A percentile compares a stretch with the other conserved stretches of the same genome.
phyloP scores from a whole-genome alignment of 176 grass and related monocot genomes.

The Oryza punctata region DNA sequence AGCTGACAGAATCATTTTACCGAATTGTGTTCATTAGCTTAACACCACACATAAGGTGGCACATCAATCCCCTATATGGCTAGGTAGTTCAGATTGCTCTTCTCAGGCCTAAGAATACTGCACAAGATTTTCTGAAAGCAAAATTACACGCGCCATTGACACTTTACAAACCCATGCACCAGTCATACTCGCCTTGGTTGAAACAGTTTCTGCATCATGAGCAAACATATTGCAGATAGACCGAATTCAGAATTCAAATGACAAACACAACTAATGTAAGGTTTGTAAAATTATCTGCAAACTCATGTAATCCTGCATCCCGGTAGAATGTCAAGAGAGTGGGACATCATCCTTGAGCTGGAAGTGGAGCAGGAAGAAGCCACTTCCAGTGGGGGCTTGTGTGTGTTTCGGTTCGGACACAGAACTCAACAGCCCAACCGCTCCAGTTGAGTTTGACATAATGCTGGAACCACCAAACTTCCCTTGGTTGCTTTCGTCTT shows the following conservation, averaged over 20 bases:
- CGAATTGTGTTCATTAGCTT: constrained; percentile 12
- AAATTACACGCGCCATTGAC: not conserved
- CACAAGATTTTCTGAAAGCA: not conserved
- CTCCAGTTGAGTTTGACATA: constrained; percentile 23
- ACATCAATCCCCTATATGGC: not conserved
- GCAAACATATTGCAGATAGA: not conserved
- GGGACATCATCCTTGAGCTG: not conserved
- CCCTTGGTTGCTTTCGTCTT: not conserved
- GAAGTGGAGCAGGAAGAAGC: constrained; percentile 11
- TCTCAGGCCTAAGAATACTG: not conserved
- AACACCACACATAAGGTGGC: constrained; percentile 6
- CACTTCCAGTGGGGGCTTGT: constrained; percentile 6
- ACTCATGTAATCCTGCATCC: not conserved
- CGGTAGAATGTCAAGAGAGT: not conserved
- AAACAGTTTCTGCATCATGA: not conserved
- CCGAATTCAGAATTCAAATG: not conserved
- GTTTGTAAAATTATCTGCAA: not conserved
- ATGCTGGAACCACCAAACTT: constrained; percentile 28
- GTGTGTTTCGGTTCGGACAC: constrained; percentile 12
- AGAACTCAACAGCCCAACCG: constrained; percentile 44
- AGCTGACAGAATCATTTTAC: constrained; percentile 27
- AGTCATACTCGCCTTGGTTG: not conserved
- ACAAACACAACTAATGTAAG: not conserved
- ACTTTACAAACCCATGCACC: not conserved
- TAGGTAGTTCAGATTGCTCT: constrained; percentile 4